Conservation (phyloP, 1,284 basidiomycete genomes). For the Moniliella sp. region DNA sequence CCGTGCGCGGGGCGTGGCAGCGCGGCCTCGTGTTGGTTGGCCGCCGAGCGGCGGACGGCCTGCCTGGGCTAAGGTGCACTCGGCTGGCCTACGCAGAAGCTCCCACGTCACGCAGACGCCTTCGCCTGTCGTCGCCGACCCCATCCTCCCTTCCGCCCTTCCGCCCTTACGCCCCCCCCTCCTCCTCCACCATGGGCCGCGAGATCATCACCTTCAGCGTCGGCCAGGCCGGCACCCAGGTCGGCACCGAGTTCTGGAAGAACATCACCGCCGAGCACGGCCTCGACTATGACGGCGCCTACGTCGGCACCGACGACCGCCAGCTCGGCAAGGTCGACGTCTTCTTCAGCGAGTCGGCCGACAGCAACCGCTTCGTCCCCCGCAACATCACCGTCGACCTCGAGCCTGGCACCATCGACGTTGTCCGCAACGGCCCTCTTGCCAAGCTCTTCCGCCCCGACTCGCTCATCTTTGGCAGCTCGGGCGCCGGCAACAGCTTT, state of each 20-base stretch:
- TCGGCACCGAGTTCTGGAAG: slow-evolving; percentile 31
- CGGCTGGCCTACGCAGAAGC: too few species aligned
- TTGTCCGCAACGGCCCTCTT: slow-evolving; percentile 50
- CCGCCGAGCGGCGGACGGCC: too few species aligned
- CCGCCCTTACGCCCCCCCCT: too few species aligned
- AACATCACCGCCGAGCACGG: slow-evolving; percentile 31
- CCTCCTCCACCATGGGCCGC: slow-evolving; percentile 1
- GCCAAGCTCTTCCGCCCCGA: slow-evolving; percentile 42
- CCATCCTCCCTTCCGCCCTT: too few species aligned
- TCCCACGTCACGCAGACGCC: too few species aligned
- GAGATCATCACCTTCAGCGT: slow-evolving; percentile 12
- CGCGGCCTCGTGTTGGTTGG: too few species aligned
- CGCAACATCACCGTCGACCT: slow-evolving; percentile 42
- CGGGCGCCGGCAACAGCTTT: slow-evolving; percentile 44
- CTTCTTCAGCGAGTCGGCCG: slow-evolving; percentile 30
- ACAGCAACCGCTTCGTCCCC: slow-evolving; percentile 29
- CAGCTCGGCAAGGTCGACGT: slow-evolving; percentile 24
- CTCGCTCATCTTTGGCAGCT: slow-evolving; percentile 46
- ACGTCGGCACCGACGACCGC: slow-evolving; percentile 19
- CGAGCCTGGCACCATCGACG: slow-evolving; percentile 92
- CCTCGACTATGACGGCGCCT: slow-evolving; percentile 24
- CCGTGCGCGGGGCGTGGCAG: too few species aligned
- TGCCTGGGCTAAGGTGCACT: too few species aligned
- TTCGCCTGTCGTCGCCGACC: too few species aligned
- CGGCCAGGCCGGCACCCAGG: slow-evolving; percentile 48